These are phyloP conservation scores for Chytriomyces sp. DNA, from an alignment of 192 early-diverging fungal species.

Conservation along the genomic window DNA sequence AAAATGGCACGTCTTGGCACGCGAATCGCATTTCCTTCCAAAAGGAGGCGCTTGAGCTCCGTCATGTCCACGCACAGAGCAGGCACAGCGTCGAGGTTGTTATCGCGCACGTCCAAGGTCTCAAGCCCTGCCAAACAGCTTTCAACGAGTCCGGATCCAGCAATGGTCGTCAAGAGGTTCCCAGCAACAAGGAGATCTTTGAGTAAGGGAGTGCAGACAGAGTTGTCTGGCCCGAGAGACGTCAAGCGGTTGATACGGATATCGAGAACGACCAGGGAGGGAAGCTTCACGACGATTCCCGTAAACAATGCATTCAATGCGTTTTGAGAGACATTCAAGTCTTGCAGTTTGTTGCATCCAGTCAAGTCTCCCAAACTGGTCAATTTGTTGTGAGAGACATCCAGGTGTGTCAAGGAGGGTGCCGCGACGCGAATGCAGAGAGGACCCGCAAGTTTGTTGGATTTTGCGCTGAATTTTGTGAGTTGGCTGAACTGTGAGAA, in stretches of 20 bases:
- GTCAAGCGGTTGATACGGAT: constrained; percentile 24
- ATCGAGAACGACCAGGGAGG: constrained; percentile 32
- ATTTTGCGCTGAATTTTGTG: constrained; percentile 20
- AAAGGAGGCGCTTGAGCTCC: constrained; percentile 44
- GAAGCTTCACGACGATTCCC: neutral
- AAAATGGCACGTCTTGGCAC: constrained; percentile 39
- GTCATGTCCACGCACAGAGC: constrained; percentile 36
- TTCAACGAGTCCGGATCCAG: constrained; percentile 20
- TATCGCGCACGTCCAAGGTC: constrained; percentile 50
- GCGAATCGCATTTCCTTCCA: constrained; percentile 45
- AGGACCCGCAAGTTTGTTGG: constrained; percentile 20
- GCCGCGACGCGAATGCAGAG: neutral
- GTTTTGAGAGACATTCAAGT: constrained; percentile 38
- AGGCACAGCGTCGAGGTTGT: constrained; percentile 36
- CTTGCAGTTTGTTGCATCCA: neutral
- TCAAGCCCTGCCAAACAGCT: constrained; percentile 21
- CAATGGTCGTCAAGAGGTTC: constrained; percentile 8
- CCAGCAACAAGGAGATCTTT: constrained; percentile 27
- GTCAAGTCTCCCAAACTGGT: constrained; percentile 2
- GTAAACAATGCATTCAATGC: constrained; percentile 13
- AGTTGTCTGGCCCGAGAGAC: constrained; percentile 6
- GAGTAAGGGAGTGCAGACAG: constrained; percentile 6
- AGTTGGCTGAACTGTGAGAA: constrained; percentile 6
- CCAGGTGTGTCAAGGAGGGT: constrained; percentile 35
- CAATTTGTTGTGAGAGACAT: constrained; percentile 43